These are phyloP conservation scores for Nicotiana tomentosiformis DNA, from an alignment of 257 asterid genomes.

Conservation along the genomic window DNA sequence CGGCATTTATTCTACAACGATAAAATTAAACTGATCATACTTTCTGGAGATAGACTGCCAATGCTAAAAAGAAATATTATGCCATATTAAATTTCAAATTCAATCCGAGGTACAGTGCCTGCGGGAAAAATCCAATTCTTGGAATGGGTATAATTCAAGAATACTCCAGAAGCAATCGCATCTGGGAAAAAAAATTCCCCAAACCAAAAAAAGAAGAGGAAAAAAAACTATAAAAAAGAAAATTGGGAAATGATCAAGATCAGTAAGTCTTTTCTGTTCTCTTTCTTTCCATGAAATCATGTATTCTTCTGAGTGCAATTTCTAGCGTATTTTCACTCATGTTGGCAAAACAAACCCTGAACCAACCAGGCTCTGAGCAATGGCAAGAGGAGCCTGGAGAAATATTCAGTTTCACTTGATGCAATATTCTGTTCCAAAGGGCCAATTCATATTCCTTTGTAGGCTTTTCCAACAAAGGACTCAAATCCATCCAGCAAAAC, in stretches of 20 bases:
- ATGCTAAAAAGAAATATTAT: too few relatives aligned
- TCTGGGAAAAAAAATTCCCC: neutral
- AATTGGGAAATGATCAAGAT: neutral
- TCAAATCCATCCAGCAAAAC: slow-evolving; percentile 14
- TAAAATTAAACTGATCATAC: too few relatives aligned
- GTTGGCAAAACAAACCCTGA: slow-evolving; percentile 5
- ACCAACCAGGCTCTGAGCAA: slow-evolving; percentile 12
- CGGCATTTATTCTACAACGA: too few relatives aligned
- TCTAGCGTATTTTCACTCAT: neutral
- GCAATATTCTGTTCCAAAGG: neutral
- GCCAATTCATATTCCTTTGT: slow-evolving; percentile 3
- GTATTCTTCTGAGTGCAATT: slow-evolving; percentile 1
- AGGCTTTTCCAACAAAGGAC: neutral
- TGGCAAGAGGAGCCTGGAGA: slow-evolving; percentile 10
- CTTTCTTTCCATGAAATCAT: slow-evolving; percentile 1
- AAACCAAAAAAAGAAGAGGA: neutral
- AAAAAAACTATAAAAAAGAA: too few relatives aligned
- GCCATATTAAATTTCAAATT: neutral
- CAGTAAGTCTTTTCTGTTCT: neutral
- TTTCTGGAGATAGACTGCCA: too few relatives aligned
- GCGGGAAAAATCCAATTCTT: neutral
- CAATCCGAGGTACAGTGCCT: neutral
- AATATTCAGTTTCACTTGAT: neutral
- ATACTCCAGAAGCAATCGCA: neutral
- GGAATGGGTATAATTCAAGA: neutral